These are phyloP conservation scores for Ceratobasidium sp. DNA, from an alignment of 1,284 basidiomycete genomes.

Conservation along the genomic window DNA sequence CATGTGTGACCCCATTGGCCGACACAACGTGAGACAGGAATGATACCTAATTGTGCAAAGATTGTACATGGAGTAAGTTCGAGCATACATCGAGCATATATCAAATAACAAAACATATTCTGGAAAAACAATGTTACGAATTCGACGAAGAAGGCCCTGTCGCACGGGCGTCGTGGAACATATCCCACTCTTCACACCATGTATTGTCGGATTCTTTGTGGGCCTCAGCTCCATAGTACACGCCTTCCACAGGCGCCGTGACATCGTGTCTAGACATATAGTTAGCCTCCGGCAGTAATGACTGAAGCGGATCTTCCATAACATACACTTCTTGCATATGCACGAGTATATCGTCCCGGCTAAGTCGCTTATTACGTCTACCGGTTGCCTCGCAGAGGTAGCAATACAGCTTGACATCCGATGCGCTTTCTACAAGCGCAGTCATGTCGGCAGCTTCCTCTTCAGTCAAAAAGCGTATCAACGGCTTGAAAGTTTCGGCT, in stretches of 20 bases:
- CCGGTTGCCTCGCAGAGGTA: background rate
- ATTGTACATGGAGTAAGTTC: no score
- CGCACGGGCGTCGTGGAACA: background rate
- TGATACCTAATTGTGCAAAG: no score
- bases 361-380: background rate
- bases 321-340: conserved; percentile 11
- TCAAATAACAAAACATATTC: no score
- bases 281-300: background rate
- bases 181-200: background rate
- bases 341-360: background rate
- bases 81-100: no score
- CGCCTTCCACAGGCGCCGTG: background rate
- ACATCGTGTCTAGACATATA: background rate
- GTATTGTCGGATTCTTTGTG: background rate
- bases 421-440: background rate
- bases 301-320: background rate
- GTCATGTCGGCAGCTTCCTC: background rate
- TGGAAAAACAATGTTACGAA: no score
- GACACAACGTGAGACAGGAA: no score
- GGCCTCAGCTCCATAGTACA: background rate
- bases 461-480: background rate
- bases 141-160: no score
- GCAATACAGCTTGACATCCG: background rate
- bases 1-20: background rate
- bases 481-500: background rate